Evolutionary conservation across 768 basidiomycete genomes (phyloP).

Genomic region (Hebeloma cylindrosporum): DNA sequence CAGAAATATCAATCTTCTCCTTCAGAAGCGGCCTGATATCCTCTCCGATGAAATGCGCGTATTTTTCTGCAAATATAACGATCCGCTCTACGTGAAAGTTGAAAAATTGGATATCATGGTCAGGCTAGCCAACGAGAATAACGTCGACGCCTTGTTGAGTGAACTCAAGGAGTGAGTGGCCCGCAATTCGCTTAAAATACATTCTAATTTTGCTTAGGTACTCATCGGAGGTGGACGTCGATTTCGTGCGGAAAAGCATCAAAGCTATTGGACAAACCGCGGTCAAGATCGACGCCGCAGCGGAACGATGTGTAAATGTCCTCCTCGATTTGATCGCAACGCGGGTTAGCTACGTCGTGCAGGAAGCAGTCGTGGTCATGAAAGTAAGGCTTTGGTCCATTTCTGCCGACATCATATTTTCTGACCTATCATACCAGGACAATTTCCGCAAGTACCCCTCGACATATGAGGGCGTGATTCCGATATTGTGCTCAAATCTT

Average conservation of each 20-base stretch:
- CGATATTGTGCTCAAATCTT: conserved; percentile 89
- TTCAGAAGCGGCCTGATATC: conserved; percentile 90
- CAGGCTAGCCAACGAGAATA: conserved; percentile 83
- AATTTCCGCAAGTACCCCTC: conserved; percentile 98
- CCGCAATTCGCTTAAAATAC: not conserved
- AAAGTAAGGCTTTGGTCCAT: conserved; percentile 59
- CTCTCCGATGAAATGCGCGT: conserved; percentile 97
- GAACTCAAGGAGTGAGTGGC: conserved; percentile 92
- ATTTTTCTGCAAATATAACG: conserved; percentile 99
- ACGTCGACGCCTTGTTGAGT: conserved; percentile 91
- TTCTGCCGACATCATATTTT: no score
- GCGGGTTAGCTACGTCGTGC: conserved; percentile 94
- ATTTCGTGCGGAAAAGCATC: conserved; percentile 94
- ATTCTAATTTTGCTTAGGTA: conserved; percentile 52
- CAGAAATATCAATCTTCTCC: conserved; percentile 92
- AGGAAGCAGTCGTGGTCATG: conserved; percentile 98
- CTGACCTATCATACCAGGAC: no score
- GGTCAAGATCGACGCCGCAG: conserved; percentile 89
- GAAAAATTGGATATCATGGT: conserved; percentile 99
- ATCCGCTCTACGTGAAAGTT: conserved; percentile 97
- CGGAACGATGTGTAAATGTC: conserved; percentile 93
- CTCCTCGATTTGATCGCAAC: conserved; percentile 91
- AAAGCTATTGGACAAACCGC: conserved; percentile 97
- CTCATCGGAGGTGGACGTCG: conserved; percentile 96
- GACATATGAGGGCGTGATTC: conserved; percentile 96